phyloP scores from a whole-genome alignment of 805 yeast species.

The Cyberlindnera americana region DNA sequence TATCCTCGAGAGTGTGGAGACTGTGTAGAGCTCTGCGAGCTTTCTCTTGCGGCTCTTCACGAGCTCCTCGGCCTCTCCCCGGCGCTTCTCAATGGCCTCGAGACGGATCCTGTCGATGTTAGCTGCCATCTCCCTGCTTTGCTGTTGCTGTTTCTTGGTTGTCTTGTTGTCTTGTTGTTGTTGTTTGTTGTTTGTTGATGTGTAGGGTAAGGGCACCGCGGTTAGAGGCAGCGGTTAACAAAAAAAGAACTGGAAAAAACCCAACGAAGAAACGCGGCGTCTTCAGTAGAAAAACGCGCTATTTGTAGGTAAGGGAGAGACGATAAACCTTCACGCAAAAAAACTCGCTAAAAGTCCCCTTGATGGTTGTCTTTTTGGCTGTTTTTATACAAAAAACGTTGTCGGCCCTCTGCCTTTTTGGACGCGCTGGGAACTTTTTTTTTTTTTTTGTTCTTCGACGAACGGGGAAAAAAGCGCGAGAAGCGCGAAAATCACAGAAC shows the following conservation, averaged over 20 bases:
- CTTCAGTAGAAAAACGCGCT: too few relatives aligned
- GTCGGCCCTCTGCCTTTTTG: neutral
- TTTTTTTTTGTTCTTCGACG: too few relatives aligned
- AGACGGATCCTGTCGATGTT: constrained; percentile 32
- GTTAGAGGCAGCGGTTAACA: neutral
- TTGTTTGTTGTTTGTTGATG: neutral
- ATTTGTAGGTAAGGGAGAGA: too few relatives aligned
- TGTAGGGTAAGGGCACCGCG: constrained; percentile 1
- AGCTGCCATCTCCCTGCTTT: constrained; percentile 12
- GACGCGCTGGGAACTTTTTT: constrained; percentile 3
- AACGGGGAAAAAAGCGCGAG: neutral
- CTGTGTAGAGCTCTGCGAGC: constrained; percentile 58
- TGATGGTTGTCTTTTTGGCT: neutral
- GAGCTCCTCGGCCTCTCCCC: constrained; percentile 35
- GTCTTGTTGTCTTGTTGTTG: neutral
- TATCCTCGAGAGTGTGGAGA: constrained; percentile 48
- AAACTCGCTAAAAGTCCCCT: neutral
- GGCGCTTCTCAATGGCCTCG: constrained; percentile 43
- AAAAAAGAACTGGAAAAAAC: too few relatives aligned
- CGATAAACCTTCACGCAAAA: too few relatives aligned
- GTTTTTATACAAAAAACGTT: too few relatives aligned
- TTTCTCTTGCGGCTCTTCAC: constrained; percentile 51
- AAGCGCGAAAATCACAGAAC: neutral
- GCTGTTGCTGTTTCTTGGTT: neutral
- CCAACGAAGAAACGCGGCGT: neutral